phyloP scores from a whole-genome alignment of 352 stramenopile genomes.

The Aphanomyces invadans region DNA sequence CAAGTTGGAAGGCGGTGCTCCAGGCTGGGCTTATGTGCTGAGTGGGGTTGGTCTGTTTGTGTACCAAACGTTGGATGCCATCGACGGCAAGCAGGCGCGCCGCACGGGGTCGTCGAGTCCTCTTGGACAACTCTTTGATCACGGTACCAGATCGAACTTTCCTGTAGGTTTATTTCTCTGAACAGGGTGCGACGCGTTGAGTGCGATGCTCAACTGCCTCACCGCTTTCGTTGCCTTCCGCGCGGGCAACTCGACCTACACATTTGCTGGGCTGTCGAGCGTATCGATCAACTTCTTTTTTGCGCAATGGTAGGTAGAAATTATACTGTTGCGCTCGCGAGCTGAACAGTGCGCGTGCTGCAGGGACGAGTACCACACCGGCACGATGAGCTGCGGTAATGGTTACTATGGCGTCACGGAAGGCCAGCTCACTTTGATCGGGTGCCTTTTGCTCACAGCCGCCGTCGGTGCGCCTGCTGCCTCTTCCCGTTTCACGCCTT shows the following conservation, averaged over 20 bases:
- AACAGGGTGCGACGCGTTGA: slow-evolving; percentile 66
- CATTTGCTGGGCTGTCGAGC: slow-evolving; percentile 58
- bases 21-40: slow-evolving; percentile 67
- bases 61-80: slow-evolving; percentile 98
- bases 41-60: slow-evolving; percentile 74
- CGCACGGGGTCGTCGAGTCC: slow-evolving; percentile 90
- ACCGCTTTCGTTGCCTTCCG: slow-evolving; percentile 61
- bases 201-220: slow-evolving; percentile 73
- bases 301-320: slow-evolving; percentile 45
- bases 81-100: slow-evolving; percentile 98
- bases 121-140: slow-evolving; percentile 97
- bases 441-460: slow-evolving; percentile 48
- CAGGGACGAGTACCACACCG: slow-evolving; percentile 82
- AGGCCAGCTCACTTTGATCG: slow-evolving; percentile 69
- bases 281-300: slow-evolving; percentile 79
- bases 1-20: slow-evolving; percentile 53
- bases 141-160: slow-evolving; percentile 47
- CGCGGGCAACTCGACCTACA: slow-evolving; percentile 35
- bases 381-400: slow-evolving; percentile 84
- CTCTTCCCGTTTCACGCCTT: slow-evolving; percentile 10
- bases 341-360: background rate
- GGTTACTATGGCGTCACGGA: slow-evolving; percentile 77
- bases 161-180: too few relatives aligned
- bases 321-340: background rate
- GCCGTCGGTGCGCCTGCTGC: slow-evolving; percentile 59